Evolutionary conservation across 2,329 filamentous ascomycete species (phyloP).

Genomic region (Penicillium sp.): DNA sequence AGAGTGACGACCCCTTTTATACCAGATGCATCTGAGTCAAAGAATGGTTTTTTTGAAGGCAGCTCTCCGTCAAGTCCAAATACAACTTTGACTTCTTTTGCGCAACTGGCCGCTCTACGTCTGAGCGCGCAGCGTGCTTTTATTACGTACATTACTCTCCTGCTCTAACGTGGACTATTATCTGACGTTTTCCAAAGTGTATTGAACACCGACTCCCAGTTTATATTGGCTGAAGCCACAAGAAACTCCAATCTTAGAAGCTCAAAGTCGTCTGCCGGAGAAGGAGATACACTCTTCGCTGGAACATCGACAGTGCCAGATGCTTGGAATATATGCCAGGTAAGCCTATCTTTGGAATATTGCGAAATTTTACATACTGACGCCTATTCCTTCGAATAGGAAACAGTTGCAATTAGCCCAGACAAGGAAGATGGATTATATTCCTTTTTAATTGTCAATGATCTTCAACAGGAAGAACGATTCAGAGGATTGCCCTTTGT

Average conservation of each 20-base stretch:
- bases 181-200: slow-evolving; percentile 6
- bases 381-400: background rate
- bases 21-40: background rate
- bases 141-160: slow-evolving; percentile 10
- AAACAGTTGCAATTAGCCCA: background rate
- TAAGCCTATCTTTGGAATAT: background rate
- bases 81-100: slow-evolving; percentile 16
- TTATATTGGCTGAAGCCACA: slow-evolving; percentile 17
- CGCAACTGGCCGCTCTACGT: slow-evolving; percentile 14
- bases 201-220: slow-evolving; percentile 14
- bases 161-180: background rate
- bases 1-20: background rate
- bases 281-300: background rate
- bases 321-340: slow-evolving; percentile 14
- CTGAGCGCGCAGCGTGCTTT: slow-evolving; percentile 14
- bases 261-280: background rate
- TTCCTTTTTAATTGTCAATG: slow-evolving; percentile 28
- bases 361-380: background rate
- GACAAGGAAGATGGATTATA: background rate
- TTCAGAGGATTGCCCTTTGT: slow-evolving; percentile 37
- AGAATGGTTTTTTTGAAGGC: background rate
- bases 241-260: slow-evolving; percentile 5
- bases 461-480: slow-evolving; percentile 34
- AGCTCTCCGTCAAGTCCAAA: slow-evolving; percentile 8
- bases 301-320: slow-evolving; percentile 6